These are phyloP conservation scores for Tephrocybe sp. DNA, from an alignment of 768 basidiomycete species.

Conservation along the genomic window DNA sequence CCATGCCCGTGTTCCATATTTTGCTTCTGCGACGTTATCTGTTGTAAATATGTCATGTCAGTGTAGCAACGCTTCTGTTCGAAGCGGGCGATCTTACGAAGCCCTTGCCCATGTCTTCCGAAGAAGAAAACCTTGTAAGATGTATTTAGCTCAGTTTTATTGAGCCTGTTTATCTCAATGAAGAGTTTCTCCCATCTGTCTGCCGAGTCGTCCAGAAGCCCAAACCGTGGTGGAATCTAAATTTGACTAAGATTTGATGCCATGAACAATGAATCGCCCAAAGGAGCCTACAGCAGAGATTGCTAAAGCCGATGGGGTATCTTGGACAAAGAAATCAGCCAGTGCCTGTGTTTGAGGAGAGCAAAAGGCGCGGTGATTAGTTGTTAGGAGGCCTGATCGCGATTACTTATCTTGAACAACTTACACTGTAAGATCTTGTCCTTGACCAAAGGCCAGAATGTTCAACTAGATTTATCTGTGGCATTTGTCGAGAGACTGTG, in stretches of 20 bases:
- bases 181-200: slow-evolving; percentile 52
- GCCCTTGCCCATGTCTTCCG: slow-evolving; percentile 72
- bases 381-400: not conserved
- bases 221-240: slow-evolving; percentile 60
- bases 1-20: slow-evolving; percentile 65
- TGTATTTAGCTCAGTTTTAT: slow-evolving; percentile 31
- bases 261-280: too few species aligned
- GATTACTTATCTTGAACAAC: too few species aligned
- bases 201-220: slow-evolving; percentile 51
- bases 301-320: not conserved
- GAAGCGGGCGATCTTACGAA: slow-evolving; percentile 48
- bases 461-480: not conserved
- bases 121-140: slow-evolving; percentile 67
- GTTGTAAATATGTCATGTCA: not conserved
- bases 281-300: slow-evolving; percentile 3
- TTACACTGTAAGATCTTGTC: not conserved
- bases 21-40: slow-evolving; percentile 69
- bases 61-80: not conserved
- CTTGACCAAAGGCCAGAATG: not conserved
- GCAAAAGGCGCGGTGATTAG: not conserved
- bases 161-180: slow-evolving; percentile 41
- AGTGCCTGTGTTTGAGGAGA: slow-evolving; percentile 1
- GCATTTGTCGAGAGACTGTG: too few species aligned
- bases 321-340: slow-evolving; percentile 11
- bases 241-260: not conserved